Percentiles rank a stretch among this genome's conserved stretches.
These are phyloP conservation scores for Beauveria sp. DNA, from an alignment of 2,329 filamentous ascomycete species.

Conservation along the genomic window DNA sequence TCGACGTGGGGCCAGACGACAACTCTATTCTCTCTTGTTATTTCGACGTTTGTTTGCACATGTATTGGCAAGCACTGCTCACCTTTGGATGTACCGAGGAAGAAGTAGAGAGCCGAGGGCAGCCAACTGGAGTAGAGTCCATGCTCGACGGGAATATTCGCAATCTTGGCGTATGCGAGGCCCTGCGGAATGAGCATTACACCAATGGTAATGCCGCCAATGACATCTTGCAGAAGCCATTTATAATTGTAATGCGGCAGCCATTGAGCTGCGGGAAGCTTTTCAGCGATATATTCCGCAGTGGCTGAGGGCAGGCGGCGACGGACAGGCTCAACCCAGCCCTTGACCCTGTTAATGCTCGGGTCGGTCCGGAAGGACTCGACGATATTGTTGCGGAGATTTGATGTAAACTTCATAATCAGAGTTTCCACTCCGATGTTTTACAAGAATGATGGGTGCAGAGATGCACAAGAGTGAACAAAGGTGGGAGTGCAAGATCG, in stretches of 20 bases:
- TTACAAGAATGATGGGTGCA: neutral
- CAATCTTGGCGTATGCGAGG: conserved; percentile 55
- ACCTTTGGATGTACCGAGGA: conserved; percentile 58
- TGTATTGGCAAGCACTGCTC: neutral
- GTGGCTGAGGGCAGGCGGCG: conserved; percentile 42
- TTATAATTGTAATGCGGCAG: conserved; percentile 51
- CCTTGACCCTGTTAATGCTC: conserved; percentile 19
- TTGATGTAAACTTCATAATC: conserved; percentile 16
- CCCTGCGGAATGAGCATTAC: conserved; percentile 55
- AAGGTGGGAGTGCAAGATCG: neutral
- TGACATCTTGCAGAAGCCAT: conserved; percentile 55
- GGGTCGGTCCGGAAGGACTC: conserved; percentile 20
- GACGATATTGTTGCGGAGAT: conserved; percentile 15
- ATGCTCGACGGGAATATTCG: conserved; percentile 52
- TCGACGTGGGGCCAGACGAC: conserved; percentile 56
- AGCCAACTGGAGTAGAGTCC: conserved; percentile 54
- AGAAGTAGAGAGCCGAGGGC: conserved; percentile 47
- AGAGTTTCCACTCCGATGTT: neutral
- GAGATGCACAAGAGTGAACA: neutral
- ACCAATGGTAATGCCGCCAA: conserved; percentile 54
- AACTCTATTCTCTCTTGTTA: conserved; percentile 36
- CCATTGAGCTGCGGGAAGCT: conserved; percentile 56
- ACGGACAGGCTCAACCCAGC: conserved; percentile 18
- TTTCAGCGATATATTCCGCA: conserved; percentile 49
- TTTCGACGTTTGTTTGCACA: neutral